phyloP scores from a whole-genome alignment of 179 eudicot species.

The Drosera spatulata region DNA sequence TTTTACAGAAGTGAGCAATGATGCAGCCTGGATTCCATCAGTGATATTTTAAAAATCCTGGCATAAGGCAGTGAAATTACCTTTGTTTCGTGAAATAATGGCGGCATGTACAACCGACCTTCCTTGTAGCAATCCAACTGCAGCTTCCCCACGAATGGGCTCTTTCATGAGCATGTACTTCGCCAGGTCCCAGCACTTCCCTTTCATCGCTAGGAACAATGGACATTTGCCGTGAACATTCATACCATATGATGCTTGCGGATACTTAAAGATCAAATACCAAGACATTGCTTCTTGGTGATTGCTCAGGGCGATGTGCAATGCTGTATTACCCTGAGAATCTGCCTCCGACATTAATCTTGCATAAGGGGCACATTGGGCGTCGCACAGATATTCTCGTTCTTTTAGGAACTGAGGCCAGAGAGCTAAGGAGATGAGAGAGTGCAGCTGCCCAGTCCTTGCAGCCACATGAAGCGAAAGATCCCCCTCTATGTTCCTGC shows the following conservation, averaged over 20 bases:
- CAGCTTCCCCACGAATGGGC: background rate
- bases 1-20: too few species aligned
- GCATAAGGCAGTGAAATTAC: too few species aligned
- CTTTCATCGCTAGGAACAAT: too few species aligned
- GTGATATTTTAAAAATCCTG: too few species aligned
- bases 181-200: background rate
- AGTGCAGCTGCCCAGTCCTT: conserved; percentile 6
- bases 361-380: conserved; percentile 7
- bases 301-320: too few species aligned
- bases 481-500: conserved; percentile 12
- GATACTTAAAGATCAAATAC: background rate
- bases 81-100: too few species aligned
- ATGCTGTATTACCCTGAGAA: conserved; percentile 7
- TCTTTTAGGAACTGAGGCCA: background rate
- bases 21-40: too few species aligned
- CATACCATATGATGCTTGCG: conserved; percentile 3
- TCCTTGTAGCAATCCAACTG: background rate
- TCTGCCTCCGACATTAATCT: background rate
- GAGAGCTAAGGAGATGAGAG: background rate
- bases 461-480: conserved; percentile 19
- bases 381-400: background rate
- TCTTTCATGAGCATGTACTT: conserved; percentile 11
- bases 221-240: conserved; percentile 13
- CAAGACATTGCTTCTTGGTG: background rate
- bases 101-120: background rate